Evolutionary conservation across 345 rosid species (phyloP).

Genomic region (Citrus inodora): DNA sequence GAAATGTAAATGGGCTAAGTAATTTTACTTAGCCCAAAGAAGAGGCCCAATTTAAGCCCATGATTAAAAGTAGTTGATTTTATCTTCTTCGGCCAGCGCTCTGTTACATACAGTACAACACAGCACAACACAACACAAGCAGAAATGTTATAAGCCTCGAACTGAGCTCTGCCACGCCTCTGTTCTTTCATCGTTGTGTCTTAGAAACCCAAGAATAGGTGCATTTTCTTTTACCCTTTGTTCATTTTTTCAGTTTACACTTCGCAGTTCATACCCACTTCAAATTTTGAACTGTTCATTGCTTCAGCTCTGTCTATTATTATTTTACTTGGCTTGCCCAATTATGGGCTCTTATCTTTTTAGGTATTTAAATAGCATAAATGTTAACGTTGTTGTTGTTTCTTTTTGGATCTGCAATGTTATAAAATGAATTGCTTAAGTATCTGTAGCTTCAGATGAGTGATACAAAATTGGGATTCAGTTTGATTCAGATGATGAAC

Average conservation of each 20-base stretch:
- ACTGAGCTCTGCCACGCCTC: not conserved
- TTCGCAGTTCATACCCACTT: too few species aligned
- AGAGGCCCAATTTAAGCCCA: not conserved
- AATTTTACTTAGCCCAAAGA: too few species aligned
- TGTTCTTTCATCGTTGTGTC: not conserved
- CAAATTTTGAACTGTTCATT: not conserved
- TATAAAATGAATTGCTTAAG: not conserved
- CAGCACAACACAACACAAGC: not conserved
- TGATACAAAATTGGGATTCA: not conserved
- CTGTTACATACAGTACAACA: not conserved
- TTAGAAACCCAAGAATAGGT: too few species aligned
- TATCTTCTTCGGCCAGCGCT: not conserved
- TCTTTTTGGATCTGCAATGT: not conserved
- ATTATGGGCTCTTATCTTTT: not conserved
- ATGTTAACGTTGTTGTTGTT: not conserved
- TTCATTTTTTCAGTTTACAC: not conserved
- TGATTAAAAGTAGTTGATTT: not conserved
- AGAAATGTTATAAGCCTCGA: not conserved
- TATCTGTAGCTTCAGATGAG: not conserved
- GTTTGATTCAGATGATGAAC: not conserved
- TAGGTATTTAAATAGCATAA: not conserved
- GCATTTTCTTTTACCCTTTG: not conserved
- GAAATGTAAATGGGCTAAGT: too few species aligned
- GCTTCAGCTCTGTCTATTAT: not conserved
- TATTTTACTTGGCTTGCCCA: not conserved